Percentiles rank a stretch among this genome's conserved stretches.
Evolutionary conservation across 2,329 filamentous ascomycete species (phyloP).

Genomic region (Hawksworthiomyces lignivorus): DNA sequence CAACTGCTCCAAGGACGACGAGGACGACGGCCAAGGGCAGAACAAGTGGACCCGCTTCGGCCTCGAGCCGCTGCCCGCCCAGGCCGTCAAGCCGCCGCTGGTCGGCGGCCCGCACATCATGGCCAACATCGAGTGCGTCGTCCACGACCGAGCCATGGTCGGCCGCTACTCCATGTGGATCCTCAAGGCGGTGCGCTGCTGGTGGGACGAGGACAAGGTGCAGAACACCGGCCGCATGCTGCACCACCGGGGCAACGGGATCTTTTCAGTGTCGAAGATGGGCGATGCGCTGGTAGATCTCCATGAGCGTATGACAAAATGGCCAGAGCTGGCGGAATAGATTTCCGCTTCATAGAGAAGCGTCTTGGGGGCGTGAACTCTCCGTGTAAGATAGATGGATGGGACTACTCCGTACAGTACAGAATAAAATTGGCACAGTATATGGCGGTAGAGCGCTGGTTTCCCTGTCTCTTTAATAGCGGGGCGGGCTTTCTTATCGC

Average conservation of each 20-base stretch:
- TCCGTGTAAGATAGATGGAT: too few species aligned
- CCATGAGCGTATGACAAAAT: conserved; percentile 27
- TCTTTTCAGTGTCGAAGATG: conserved; percentile 25
- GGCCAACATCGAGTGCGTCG: conserved; percentile 28
- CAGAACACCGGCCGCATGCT: conserved; percentile 24
- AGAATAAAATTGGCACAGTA: too few species aligned
- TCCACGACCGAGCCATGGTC: conserved; percentile 26
- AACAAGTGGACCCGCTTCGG: conserved; percentile 25
- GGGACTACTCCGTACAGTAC: too few species aligned
- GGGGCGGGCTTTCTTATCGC: conserved; percentile 5
- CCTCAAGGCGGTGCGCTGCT: conserved; percentile 24
- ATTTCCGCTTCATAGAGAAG: too few species aligned
- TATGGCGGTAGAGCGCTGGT: too few species aligned
- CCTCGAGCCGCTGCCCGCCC: conserved; percentile 21
- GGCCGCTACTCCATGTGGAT: conserved; percentile 28
- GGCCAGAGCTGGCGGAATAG: conserved; percentile 26
- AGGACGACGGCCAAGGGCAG: conserved; percentile 4
- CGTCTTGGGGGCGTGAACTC: too few species aligned
- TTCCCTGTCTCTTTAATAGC: too few species aligned
- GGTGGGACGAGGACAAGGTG: conserved; percentile 22
- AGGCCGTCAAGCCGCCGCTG: conserved; percentile 23
- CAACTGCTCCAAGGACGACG: conserved; percentile 24
- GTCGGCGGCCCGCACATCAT: conserved; percentile 24
- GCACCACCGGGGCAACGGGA: conserved; percentile 27
- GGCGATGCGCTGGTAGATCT: conserved; percentile 24